These are phyloP conservation scores for Lactifluus volemus DNA, from an alignment of 768 basidiomycete genomes.

Conservation along the genomic window DNA sequence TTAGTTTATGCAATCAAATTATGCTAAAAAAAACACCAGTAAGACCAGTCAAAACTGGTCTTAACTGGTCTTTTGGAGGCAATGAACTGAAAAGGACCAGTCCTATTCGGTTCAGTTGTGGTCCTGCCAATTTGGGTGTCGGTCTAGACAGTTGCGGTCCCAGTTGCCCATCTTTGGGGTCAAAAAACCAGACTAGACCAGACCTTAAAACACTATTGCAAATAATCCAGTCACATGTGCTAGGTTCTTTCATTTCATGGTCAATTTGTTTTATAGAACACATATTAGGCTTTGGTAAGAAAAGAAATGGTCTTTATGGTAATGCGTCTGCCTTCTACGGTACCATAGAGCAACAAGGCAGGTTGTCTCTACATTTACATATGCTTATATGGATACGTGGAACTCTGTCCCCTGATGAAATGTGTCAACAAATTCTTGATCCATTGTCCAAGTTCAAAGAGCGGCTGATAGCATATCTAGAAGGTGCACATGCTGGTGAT, in stretches of 20 bases:
- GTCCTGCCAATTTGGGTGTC: too few relatives aligned
- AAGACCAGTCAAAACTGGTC: too few relatives aligned
- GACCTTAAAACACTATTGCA: too few relatives aligned
- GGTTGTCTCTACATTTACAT: background rate
- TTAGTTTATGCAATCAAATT: too few relatives aligned
- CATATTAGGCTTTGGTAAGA: background rate
- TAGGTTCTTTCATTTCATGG: background rate
- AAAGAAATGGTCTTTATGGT: background rate
- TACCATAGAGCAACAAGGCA: background rate
- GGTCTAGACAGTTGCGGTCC: too few relatives aligned
- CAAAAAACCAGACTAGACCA: too few relatives aligned
- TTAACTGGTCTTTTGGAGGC: too few relatives aligned
- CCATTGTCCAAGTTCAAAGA: background rate
- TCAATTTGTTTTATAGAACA: background rate
- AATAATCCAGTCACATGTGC: background rate
- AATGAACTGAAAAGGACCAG: too few relatives aligned
- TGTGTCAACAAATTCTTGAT: background rate
- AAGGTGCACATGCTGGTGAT: background rate
- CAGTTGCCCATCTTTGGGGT: too few relatives aligned
- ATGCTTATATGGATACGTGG: background rate
- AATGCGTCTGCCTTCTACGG: background rate
- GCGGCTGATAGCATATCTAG: background rate
- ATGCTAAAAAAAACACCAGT: too few relatives aligned
- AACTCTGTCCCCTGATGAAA: background rate
- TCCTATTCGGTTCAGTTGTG: too few relatives aligned